These are phyloP conservation scores for Malus sylvestris DNA, from an alignment of 306 rosid genomes.

Conservation along the genomic window DNA sequence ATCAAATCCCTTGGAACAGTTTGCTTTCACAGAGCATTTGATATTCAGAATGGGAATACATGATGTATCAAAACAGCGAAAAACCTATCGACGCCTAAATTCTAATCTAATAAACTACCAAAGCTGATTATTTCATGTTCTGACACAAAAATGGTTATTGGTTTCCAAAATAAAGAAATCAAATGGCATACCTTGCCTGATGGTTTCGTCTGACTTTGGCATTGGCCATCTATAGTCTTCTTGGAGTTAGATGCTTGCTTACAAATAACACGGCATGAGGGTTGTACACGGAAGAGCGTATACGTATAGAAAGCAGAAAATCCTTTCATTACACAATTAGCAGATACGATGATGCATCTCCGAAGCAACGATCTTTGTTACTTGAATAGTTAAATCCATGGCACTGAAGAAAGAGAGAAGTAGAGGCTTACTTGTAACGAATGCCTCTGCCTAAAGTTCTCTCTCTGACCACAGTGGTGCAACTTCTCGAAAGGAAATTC, in stretches of 20 bases:
- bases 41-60: background rate
- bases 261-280: background rate
- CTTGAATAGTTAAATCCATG: slow-evolving; percentile 3
- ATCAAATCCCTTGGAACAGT: background rate
- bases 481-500: slow-evolving; percentile 73
- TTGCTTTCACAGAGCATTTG: background rate
- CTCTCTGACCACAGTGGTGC: slow-evolving; percentile 74
- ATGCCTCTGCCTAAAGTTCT: slow-evolving; percentile 78
- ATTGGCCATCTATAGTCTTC: background rate
- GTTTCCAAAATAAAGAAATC: background rate
- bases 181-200: background rate
- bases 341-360: background rate
- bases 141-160: background rate
- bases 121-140: background rate
- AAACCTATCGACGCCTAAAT: background rate
- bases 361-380: background rate
- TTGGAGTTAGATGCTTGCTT: background rate
- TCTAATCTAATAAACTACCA: no score
- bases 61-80: background rate
- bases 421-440: slow-evolving; percentile 61
- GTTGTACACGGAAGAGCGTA: background rate
- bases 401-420: slow-evolving; percentile 1
- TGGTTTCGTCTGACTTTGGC: background rate
- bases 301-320: background rate
- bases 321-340: background rate